Conservation (phyloP, 2,329 filamentous ascomycete species). For the Aspergillus piperis region DNA sequence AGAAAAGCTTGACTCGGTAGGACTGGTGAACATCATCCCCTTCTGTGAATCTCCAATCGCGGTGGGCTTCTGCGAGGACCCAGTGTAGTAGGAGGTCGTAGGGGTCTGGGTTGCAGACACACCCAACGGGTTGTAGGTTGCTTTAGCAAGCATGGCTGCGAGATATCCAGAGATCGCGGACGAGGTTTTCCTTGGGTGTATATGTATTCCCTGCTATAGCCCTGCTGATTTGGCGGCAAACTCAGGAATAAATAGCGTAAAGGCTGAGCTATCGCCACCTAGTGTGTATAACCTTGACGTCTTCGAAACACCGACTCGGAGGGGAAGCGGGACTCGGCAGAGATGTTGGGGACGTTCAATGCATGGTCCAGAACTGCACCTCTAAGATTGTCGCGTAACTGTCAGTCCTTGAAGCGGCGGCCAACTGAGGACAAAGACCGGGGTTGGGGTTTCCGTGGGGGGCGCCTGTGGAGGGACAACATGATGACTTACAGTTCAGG, state of each 20-base stretch:
- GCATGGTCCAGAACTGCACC: constrained; percentile 8
- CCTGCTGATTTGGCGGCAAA: background rate
- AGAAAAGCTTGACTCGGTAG: constrained; percentile 90
- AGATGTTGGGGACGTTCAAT: constrained; percentile 6
- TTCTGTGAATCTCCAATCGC: constrained; percentile 34
- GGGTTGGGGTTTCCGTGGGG: background rate
- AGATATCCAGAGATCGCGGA: background rate
- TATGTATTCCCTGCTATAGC: background rate
- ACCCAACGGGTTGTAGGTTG: constrained; percentile 39
- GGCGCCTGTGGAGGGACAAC: constrained; percentile 1
- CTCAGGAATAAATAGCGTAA: background rate
- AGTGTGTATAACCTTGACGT: background rate
- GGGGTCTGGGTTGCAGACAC: constrained; percentile 38
- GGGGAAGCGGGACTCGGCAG: background rate
- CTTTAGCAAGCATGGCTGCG: constrained; percentile 43
- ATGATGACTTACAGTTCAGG: background rate
- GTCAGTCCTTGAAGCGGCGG: background rate
- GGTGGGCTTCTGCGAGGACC: constrained; percentile 30
- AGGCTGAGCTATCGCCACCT: background rate
- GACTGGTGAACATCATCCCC: constrained; percentile 65
- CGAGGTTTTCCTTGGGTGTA: background rate
- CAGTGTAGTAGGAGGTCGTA: constrained; percentile 34
- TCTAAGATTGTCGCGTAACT: background rate
- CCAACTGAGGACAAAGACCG: background rate
- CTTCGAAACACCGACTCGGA: background rate